Evolutionary conservation across 2,329 filamentous ascomycete genomes (phyloP).

Genomic region (Sporothrix pseudoabietina): DNA sequence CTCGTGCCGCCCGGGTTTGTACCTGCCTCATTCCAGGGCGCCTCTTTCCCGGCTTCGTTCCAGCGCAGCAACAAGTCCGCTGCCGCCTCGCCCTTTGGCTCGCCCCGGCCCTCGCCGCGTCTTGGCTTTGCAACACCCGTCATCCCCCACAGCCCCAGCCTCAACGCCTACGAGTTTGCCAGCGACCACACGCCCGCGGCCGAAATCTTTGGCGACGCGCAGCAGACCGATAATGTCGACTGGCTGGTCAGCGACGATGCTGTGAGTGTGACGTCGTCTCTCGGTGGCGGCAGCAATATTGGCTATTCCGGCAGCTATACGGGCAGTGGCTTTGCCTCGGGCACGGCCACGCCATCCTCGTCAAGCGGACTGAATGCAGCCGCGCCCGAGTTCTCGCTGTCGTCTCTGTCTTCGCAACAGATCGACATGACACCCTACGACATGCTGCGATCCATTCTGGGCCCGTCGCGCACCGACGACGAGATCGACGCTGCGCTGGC

Average conservation of each 20-base stretch:
- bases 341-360: conserved; percentile 71
- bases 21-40: conserved; percentile 54
- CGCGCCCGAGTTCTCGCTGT: conserved; percentile 71
- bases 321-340: conserved; percentile 71
- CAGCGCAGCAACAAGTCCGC: conserved; percentile 69
- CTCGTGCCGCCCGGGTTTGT: conserved; percentile 82
- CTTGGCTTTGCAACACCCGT: conserved; percentile 85
- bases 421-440: conserved; percentile 97
- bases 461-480: conserved; percentile 85
- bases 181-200: conserved; percentile 78
- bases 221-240: conserved; percentile 91
- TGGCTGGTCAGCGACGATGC: conserved; percentile 92
- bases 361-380: conserved; percentile 74
- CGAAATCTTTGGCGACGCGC: conserved; percentile 83
- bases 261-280: conserved; percentile 76
- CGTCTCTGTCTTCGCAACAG: conserved; percentile 56
- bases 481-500: conserved; percentile 93
- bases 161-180: conserved; percentile 93
- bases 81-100: conserved; percentile 86
- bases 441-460: conserved; percentile 92
- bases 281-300: conserved; percentile 74
- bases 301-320: conserved; percentile 62
- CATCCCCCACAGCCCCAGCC: conserved; percentile 89
- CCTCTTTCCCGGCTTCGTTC: conserved; percentile 67
- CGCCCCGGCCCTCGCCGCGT: conserved; percentile 87